Percentiles rank a stretch among this genome's conserved stretches.
phyloP scores from a whole-genome alignment of 1,284 basidiomycete genomes.

The Mycosarcoma mackinlayi region DNA sequence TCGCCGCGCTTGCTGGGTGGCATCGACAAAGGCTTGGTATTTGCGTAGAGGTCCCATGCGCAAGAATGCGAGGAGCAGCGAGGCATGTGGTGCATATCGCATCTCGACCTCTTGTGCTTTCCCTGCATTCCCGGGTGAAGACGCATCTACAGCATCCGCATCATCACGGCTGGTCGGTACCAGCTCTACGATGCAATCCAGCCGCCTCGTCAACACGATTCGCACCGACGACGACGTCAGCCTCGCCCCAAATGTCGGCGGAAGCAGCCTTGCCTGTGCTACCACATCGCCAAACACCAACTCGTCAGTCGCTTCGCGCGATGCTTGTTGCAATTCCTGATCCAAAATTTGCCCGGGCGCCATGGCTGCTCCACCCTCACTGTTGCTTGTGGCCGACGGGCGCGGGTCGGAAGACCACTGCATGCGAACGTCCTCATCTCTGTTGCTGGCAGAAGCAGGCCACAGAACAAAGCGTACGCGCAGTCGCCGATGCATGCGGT shows the following conservation, averaged over 20 bases:
- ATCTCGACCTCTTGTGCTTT: background rate
- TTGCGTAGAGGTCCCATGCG: conserved; percentile 35
- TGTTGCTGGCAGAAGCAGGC: background rate
- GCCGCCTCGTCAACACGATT: conserved; percentile 36
- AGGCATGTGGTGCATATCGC: conserved; percentile 26
- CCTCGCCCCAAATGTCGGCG: conserved; percentile 37
- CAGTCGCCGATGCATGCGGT: conserved; percentile 46
- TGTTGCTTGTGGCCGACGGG: background rate
- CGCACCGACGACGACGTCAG: conserved; percentile 39
- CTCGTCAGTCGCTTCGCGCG: conserved; percentile 53
- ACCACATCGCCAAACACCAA: conserved; percentile 54
- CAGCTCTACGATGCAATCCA: conserved; percentile 38
- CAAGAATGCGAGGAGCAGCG: conserved; percentile 31
- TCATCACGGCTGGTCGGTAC: conserved; percentile 14
- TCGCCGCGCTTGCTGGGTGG: conserved; percentile 3
- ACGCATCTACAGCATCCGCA: background rate
- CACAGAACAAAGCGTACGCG: conserved; percentile 45
- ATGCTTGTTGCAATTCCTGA: conserved; percentile 49
- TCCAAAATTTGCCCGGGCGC: conserved; percentile 32
- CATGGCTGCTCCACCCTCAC: background rate
- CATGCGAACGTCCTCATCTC: background rate
- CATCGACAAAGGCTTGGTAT: conserved; percentile 20
- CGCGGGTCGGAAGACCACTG: conserved; percentile 42
- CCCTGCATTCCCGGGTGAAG: too few relatives aligned
- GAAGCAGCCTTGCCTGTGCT: conserved; percentile 42